Percentiles rank a stretch among this genome's conserved stretches.
phyloP scores from a whole-genome alignment of 1,284 basidiomycete species.

The Ceratobasidium sp. region DNA sequence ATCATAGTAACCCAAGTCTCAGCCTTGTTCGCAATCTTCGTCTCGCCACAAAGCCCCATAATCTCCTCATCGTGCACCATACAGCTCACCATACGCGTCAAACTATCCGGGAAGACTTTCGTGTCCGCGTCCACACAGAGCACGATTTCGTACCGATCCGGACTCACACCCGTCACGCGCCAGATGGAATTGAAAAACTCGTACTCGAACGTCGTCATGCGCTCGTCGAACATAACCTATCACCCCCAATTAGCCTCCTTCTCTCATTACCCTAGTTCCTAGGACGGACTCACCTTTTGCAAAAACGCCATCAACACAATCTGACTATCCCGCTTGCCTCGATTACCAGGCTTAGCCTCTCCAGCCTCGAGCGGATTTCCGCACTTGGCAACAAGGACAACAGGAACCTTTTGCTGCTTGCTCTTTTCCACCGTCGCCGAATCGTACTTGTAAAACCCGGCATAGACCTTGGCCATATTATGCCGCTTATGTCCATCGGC shows the following conservation, averaged over 20 bases:
- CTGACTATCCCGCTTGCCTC: constrained; percentile 98
- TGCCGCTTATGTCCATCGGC: constrained; percentile 99
- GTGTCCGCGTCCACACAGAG: constrained; percentile 96
- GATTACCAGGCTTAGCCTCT: constrained; percentile 94
- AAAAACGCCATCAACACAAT: constrained; percentile 99
- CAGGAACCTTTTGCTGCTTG: constrained; percentile 97
- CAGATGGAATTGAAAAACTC: constrained; percentile 93
- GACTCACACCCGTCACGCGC: constrained; percentile 97
- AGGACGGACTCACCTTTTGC: constrained; percentile 78
- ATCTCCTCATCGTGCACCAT: constrained; percentile 99
- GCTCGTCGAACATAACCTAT: constrained; percentile 86
- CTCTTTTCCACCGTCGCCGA: constrained; percentile 78
- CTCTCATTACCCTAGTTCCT: too few relatives aligned
- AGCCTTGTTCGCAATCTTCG: constrained; percentile 97
- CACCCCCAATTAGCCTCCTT: too few relatives aligned
- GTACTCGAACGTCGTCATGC: constrained; percentile 97
- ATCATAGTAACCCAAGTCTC: constrained; percentile 98
- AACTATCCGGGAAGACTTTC: constrained; percentile 88
- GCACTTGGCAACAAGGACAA: constrained; percentile 97
- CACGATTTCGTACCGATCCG: constrained; percentile 94
- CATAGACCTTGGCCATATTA: constrained; percentile 99
- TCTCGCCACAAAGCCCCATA: constrained; percentile 99
- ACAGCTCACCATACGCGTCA: constrained; percentile 91
- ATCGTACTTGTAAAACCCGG: constrained; percentile 98
- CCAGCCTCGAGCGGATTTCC: constrained; percentile 87